A percentile compares a stretch with the other conserved stretches of the same genome.
Conservation (phyloP, 257 asterid genomes). For the Solanum virginianum region DNA sequence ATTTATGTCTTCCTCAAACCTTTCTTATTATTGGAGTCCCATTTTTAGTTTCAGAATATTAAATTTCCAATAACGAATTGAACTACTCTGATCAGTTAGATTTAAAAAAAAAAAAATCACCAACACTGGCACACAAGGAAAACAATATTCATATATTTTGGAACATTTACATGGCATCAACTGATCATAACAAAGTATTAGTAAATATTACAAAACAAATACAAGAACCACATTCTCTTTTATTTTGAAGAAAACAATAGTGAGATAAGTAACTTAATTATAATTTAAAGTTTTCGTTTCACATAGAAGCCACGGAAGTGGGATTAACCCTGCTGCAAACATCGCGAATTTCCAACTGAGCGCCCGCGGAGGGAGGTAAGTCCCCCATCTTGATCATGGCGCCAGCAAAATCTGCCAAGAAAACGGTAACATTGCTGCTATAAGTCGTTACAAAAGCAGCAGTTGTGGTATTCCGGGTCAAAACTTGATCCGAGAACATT, state of each 20-base stretch:
- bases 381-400: constrained; percentile 6
- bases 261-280: neutral
- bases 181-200: neutral
- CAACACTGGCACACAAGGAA: neutral
- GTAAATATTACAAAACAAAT: neutral
- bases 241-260: neutral
- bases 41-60: neutral
- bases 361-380: neutral
- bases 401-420: neutral
- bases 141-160: neutral
- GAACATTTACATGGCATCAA: neutral
- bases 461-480: neutral
- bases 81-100: neutral
- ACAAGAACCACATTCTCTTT: neutral
- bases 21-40: neutral
- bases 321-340: constrained; percentile 7
- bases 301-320: neutral
- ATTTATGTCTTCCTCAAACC: neutral
- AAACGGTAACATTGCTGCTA: neutral
- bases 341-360: neutral
- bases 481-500: neutral
- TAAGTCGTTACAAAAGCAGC: neutral
- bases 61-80: neutral
- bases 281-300: neutral
- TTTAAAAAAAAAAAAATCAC: neutral